Evolutionary conservation across 495 filamentous ascomycete genomes (phyloP), one percentile per base, ranked within the genome.

Genomic region (Rhizodiscina lignyota): DNA sequence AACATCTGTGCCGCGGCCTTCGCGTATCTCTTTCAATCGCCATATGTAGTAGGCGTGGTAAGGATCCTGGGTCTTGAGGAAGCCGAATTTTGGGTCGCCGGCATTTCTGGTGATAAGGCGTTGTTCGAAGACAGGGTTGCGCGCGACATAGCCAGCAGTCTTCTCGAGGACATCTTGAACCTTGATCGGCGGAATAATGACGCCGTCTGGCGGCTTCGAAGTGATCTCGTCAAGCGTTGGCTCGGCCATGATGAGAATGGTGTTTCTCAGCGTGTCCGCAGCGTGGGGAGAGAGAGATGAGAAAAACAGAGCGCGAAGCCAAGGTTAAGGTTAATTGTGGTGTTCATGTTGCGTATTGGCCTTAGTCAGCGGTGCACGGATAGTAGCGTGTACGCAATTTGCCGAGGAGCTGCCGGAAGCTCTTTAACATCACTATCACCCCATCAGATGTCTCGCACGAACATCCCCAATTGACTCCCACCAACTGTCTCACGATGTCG

Each of bases 101-200:
- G 72, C 71, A 48, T 91, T 77, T 56, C 87, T 89, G 34, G 91
- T 75, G 40, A 81, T 77, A 28, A 97, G 76, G 42, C 82, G 78
- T 42, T 91, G 76, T 64, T 54, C 87, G 53, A 96, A 92, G 19
- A 77, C 68, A 15, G 68, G 41, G 53, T 93, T 77, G 56, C 79
- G 76, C 48, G 75, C 77, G 28, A 94, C 84, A 52, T 87, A 94
- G 15, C 85, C 85, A 21, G 87, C 86, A n/a, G 87, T 93, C 59
- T 92, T 94, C 55, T 94, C 87, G 47, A 94, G 74, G 43, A 87
- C 78, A 2, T 64, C 67, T 67, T 74, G 66, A 52, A 89, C 80
- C 53, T 84, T 79, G 52, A 71, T 74, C 0, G 86, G 86, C 21
- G 86, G 86, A 36, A 93, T 64, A 23, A 94, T 79, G 36, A 89